phyloP scores from a whole-genome alignment of 208 protist genomes.

The Trichomonas gallinae region DNA sequence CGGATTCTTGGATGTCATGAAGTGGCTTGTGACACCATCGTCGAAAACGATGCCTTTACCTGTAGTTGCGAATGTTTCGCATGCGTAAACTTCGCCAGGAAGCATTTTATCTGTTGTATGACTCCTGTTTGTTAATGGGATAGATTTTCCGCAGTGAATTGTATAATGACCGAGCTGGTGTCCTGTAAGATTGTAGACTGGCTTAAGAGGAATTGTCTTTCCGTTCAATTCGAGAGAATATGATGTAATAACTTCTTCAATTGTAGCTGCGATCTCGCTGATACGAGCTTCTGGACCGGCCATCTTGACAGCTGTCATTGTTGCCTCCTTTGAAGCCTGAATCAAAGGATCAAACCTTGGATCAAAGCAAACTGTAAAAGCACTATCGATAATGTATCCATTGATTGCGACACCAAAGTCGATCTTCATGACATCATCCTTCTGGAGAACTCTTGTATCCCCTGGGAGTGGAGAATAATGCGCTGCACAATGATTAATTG shows the following conservation, averaged over 20 bases:
- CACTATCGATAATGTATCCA: conserved; percentile 49
- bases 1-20: conserved; percentile 72
- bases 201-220: conserved; percentile 46
- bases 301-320: conserved; percentile 78
- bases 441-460: conserved; percentile 40
- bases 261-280: conserved; percentile 43
- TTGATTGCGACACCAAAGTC: conserved; percentile 53
- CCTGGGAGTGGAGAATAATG: conserved; percentile 52
- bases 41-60: conserved; percentile 41
- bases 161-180: conserved; percentile 86
- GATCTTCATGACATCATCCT: conserved; percentile 48
- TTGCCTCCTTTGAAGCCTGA: conserved; percentile 80
- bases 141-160: conserved; percentile 95
- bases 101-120: conserved; percentile 69
- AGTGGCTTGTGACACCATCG: conserved; percentile 56
- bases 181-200: conserved; percentile 92
- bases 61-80: conserved; percentile 98
- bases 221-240: conserved; percentile 21
- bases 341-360: conserved; percentile 77
- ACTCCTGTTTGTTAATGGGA: conserved; percentile 87
- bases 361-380: conserved; percentile 72
- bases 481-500: conserved; percentile 49
- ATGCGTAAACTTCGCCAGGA: conserved; percentile 89
- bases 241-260: conserved; percentile 47
- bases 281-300: conserved; percentile 45